Percentiles rank a stretch among this genome's conserved stretches.
Evolutionary conservation across 371 early-diverging fungal genomes (phyloP).

Genomic region (Mortierella sp.): DNA sequence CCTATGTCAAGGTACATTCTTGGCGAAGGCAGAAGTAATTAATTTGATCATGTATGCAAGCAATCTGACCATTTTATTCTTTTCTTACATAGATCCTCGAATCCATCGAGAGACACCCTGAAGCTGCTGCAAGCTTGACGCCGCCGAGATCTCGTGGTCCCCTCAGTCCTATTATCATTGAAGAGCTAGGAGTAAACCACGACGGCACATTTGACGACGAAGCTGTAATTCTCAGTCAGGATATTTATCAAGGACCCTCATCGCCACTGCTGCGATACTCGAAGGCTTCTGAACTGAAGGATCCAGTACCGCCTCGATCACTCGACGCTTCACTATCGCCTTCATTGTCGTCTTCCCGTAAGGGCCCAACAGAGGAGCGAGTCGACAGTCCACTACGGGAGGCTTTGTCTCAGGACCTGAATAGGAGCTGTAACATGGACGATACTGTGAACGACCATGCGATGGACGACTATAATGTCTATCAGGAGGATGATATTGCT

Average conservation of each 20-base stretch:
- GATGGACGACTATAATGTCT: background rate
- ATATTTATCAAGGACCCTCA: constrained; percentile 14
- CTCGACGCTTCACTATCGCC: background rate
- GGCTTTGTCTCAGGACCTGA: background rate
- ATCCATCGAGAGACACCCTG: constrained; percentile 26
- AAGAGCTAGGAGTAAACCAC: background rate
- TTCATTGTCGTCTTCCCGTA: background rate
- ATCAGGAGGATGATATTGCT: background rate
- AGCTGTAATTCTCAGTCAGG: background rate
- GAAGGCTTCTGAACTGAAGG: background rate
- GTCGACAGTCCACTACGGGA: background rate
- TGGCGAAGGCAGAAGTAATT: background rate
- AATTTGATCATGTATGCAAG: background rate
- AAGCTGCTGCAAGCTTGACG: constrained; percentile 10
- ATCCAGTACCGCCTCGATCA: background rate
- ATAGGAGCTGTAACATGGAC: background rate
- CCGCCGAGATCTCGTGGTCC: background rate
- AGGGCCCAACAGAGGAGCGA: background rate
- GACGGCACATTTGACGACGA: background rate
- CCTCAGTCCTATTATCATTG: background rate
- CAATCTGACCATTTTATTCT: background rate
- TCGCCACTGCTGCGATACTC: constrained; percentile 40
- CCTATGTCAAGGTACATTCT: constrained; percentile 33
- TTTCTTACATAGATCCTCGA: constrained; percentile 25
- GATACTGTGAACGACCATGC: background rate